These are phyloP conservation scores for Quercus cerris DNA, from an alignment of 306 rosid species.

Conservation along the genomic window DNA sequence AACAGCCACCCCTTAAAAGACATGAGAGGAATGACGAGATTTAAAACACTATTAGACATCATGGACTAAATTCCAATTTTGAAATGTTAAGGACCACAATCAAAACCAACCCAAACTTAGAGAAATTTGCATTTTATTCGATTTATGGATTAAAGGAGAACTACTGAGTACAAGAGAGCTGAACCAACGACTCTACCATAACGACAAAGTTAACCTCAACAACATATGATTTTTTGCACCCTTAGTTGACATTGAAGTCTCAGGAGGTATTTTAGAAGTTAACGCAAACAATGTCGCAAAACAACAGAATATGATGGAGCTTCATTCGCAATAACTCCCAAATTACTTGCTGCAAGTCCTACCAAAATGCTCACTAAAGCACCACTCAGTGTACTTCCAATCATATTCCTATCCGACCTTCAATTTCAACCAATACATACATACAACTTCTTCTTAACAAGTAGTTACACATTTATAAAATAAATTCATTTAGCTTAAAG, in stretches of 20 bases:
- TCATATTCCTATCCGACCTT: slow-evolving; percentile 69
- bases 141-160: neutral
- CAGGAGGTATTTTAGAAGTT: slow-evolving; percentile 69
- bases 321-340: slow-evolving; percentile 54
- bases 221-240: slow-evolving; percentile 28
- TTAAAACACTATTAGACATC: too few species aligned
- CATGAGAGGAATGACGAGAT: too few species aligned
- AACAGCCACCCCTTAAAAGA: too few species aligned
- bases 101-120: too few species aligned
- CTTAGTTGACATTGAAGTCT: slow-evolving; percentile 32
- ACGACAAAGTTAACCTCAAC: neutral
- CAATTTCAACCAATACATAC: neutral
- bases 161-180: neutral
- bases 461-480: neutral
- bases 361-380: slow-evolving; percentile 62
- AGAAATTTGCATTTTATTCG: too few species aligned
- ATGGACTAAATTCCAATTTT: too few species aligned
- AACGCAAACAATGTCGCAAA: slow-evolving; percentile 59
- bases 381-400: slow-evolving; percentile 69
- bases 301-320: slow-evolving; percentile 55
- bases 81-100: too few species aligned
- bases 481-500: neutral
- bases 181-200: neutral
- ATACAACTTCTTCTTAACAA: neutral
- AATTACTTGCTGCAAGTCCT: slow-evolving; percentile 66